Percentiles rank a stretch among this genome's conserved stretches.
These are phyloP conservation scores for Syzygium grande DNA, from an alignment of 345 rosid genomes.

Conservation along the genomic window DNA sequence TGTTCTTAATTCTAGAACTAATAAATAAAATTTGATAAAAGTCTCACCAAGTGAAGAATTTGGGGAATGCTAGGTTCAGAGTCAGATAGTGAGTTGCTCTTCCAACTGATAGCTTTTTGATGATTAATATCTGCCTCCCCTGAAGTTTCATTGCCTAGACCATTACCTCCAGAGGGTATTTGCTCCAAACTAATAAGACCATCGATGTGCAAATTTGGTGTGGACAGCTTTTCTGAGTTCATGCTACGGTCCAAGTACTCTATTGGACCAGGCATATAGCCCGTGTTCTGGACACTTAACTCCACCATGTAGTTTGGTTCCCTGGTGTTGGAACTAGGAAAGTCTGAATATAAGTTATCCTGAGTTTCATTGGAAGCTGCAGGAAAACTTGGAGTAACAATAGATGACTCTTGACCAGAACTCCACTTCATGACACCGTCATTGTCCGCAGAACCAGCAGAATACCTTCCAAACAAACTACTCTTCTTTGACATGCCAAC, in stretches of 20 bases:
- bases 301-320: slow-evolving; percentile 31
- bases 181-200: slow-evolving; percentile 38
- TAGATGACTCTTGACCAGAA: slow-evolving; percentile 63
- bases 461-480: slow-evolving; percentile 72
- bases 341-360: slow-evolving; percentile 56
- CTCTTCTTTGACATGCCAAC: slow-evolving; percentile 54
- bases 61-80: slow-evolving; percentile 93
- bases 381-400: slow-evolving; percentile 33
- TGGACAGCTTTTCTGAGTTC: slow-evolving; percentile 41
- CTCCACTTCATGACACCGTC: slow-evolving; percentile 85
- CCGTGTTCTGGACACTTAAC: slow-evolving; percentile 35
- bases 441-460: slow-evolving; percentile 67
- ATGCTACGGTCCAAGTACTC: slow-evolving; percentile 41
- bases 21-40: neutral
- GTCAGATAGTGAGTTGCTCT: slow-evolving; percentile 44
- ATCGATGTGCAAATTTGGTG: slow-evolving; percentile 45
- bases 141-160: slow-evolving; percentile 27
- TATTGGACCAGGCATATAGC: slow-evolving; percentile 20
- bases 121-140: slow-evolving; percentile 37
- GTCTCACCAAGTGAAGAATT: slow-evolving; percentile 85
- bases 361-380: slow-evolving; percentile 53
- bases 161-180: slow-evolving; percentile 22
- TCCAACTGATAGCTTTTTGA: slow-evolving; percentile 39
- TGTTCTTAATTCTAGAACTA: neutral
- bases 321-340: slow-evolving; percentile 35